Evolutionary conservation across 345 rosid genomes (phyloP).

Genomic region (Hibiscus mutabilis): DNA sequence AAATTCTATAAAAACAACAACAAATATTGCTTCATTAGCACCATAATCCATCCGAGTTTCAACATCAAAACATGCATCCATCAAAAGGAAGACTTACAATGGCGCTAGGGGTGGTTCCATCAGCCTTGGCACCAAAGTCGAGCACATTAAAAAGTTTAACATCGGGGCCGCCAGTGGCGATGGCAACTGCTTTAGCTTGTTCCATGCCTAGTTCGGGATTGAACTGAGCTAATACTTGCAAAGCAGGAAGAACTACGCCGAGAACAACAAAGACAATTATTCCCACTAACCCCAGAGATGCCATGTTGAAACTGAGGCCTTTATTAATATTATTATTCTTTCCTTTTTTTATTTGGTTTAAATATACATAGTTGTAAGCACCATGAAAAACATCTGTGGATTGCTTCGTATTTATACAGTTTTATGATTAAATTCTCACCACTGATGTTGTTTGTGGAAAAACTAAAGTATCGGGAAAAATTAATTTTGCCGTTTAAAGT

Average conservation of each 20-base stretch:
- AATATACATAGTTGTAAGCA: neutral
- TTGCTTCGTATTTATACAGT: neutral
- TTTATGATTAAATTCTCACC: neutral
- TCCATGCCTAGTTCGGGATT: neutral
- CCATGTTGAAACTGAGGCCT: neutral
- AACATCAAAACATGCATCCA: no score
- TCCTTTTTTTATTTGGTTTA: neutral
- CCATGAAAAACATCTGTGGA: neutral
- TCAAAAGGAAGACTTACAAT: neutral
- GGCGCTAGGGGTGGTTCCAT: neutral
- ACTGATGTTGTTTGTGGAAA: neutral
- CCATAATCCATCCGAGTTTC: neutral
- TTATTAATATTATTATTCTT: no score
- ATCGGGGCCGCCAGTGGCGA: neutral
- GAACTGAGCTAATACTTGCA: neutral
- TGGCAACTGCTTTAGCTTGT: neutral
- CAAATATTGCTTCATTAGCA: no score
- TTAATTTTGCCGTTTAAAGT: neutral
- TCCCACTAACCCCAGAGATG: neutral
- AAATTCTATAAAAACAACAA: neutral
- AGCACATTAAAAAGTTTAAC: neutral
- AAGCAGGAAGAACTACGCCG: neutral
- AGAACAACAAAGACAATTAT: neutral
- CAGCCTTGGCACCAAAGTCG: constrained; percentile 11
- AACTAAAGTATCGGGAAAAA: neutral